phyloP scores from a whole-genome alignment of 1,284 basidiomycete species.

The Irpex rosettiformis region DNA sequence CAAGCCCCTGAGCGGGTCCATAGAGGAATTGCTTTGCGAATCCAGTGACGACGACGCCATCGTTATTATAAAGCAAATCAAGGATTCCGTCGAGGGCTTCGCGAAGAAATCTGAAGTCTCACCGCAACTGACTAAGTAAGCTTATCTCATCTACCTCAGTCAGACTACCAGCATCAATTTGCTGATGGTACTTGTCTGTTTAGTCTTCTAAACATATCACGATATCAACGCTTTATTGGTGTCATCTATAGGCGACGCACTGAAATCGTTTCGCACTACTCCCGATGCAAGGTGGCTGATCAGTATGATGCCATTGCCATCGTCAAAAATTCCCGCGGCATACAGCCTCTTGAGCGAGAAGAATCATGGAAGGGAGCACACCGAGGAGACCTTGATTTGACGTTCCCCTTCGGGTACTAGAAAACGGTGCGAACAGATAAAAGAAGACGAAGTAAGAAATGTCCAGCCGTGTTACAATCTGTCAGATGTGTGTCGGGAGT shows the following conservation, averaged over 20 bases:
- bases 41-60: slow-evolving; percentile 18
- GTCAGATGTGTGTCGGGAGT: no score
- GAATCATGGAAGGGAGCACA: slow-evolving; percentile 19
- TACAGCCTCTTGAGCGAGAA: slow-evolving; percentile 23
- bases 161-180: no score
- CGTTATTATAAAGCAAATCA: slow-evolving; percentile 23
- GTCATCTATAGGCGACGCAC: slow-evolving; percentile 27
- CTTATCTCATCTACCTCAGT: neutral
- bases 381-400: slow-evolving; percentile 20
- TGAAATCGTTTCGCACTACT: slow-evolving; percentile 26
- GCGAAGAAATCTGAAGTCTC: slow-evolving; percentile 20
- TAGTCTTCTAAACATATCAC: slow-evolving; percentile 24
- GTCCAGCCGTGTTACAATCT: no score
- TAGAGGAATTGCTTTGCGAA: slow-evolving; percentile 25
- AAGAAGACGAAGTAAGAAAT: neutral
- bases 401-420: slow-evolving; percentile 25
- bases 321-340: slow-evolving; percentile 21
- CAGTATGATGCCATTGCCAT: slow-evolving; percentile 26
- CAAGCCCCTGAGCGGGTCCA: slow-evolving; percentile 20
- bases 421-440: no score
- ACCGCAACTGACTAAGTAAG: slow-evolving; percentile 21
- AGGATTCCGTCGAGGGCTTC: slow-evolving; percentile 17
- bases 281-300: slow-evolving; percentile 23
- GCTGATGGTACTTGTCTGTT: no score
- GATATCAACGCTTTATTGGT: slow-evolving; percentile 27